phyloP scores from a whole-genome alignment of 345 rosid genomes.

The Eucalyptus coolabah region DNA sequence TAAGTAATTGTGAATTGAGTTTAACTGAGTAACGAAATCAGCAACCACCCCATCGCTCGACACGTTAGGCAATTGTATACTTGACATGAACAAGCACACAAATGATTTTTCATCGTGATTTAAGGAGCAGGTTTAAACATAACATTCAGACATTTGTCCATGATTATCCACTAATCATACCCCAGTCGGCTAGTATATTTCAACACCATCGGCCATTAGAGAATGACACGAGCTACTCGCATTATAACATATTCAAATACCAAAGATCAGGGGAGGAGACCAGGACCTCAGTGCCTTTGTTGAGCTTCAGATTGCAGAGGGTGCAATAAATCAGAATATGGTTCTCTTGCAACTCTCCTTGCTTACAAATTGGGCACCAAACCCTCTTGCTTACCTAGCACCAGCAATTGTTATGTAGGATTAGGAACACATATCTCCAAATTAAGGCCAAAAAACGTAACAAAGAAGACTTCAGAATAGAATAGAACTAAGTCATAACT shows the following conservation, averaged over 20 bases:
- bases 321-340: constrained; percentile 38
- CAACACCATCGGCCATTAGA: not conserved
- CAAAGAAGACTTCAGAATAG: not conserved
- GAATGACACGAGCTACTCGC: not conserved
- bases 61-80: not conserved
- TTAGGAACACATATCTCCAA: not conserved
- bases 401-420: not conserved
- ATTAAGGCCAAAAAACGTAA: not conserved
- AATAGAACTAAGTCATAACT: not conserved
- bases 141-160: not conserved
- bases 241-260: not conserved
- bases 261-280: not conserved
- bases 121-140: not conserved
- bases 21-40: not conserved
- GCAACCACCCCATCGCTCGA: not conserved
- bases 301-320: constrained; percentile 55
- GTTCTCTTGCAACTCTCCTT: constrained; percentile 68
- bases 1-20: not conserved
- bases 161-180: not conserved
- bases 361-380: constrained; percentile 92
- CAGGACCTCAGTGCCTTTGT: constrained; percentile 53
- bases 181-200: not conserved
- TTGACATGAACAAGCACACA: not conserved
- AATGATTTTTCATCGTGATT: not conserved
- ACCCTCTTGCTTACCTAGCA: constrained; percentile 31